Percentiles rank a stretch among this genome's conserved stretches.
Evolutionary conservation across 352 stramenopile species (phyloP).

Genomic region (Phytophthora syringae): DNA sequence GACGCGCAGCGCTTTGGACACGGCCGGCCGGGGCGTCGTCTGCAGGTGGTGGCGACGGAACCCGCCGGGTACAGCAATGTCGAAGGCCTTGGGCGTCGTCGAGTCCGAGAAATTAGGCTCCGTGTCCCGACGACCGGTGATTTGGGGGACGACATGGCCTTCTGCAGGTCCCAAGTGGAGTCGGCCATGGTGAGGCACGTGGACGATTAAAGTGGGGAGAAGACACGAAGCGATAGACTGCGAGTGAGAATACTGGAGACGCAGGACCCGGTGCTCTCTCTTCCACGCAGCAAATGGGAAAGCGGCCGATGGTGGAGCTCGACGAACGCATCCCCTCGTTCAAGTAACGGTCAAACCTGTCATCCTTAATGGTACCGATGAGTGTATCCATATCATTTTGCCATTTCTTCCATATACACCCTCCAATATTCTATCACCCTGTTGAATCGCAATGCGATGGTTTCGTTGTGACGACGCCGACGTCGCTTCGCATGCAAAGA

Average conservation of each 20-base stretch:
- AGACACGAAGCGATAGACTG: neutral
- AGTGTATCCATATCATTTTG: no score
- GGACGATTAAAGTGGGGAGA: neutral
- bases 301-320: slow-evolving; percentile 17
- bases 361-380: neutral
- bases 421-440: neutral
- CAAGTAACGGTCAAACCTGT: slow-evolving; percentile 12
- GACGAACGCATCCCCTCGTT: slow-evolving; percentile 8
- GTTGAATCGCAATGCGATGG: neutral
- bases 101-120: slow-evolving; percentile 54
- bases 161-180: slow-evolving; percentile 56
- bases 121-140: slow-evolving; percentile 56
- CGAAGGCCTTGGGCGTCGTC: slow-evolving; percentile 51
- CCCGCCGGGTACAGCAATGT: slow-evolving; percentile 72
- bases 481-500: slow-evolving; percentile 6
- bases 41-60: slow-evolving; percentile 79
- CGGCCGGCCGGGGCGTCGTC: slow-evolving; percentile 36
- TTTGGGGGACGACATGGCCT: slow-evolving; percentile 43
- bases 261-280: slow-evolving; percentile 8
- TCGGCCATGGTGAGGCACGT: slow-evolving; percentile 45
- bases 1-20: slow-evolving; percentile 65
- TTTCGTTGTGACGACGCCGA: slow-evolving; percentile 3
- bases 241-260: neutral
- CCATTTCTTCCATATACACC: no score
- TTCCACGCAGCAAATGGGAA: slow-evolving; percentile 27